Conservation (phyloP, 2,329 filamentous ascomycete genomes). For the Lecanicillium sp. region DNA sequence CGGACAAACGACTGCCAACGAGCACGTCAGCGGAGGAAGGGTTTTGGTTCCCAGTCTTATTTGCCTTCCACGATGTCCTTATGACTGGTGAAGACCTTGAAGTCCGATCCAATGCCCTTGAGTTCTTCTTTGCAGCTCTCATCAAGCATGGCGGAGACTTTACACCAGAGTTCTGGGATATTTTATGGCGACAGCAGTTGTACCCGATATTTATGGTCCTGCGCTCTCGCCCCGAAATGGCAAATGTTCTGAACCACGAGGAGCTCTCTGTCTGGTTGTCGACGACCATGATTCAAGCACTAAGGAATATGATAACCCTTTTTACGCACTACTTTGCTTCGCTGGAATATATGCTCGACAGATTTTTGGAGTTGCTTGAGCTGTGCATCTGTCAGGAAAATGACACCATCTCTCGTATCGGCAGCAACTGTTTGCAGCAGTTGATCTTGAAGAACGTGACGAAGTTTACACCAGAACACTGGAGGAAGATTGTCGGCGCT, state of each 20-base stretch:
- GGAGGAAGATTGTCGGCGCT: conserved; percentile 87
- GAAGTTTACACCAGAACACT: conserved; percentile 82
- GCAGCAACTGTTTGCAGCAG: conserved; percentile 95
- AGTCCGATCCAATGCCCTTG: conserved; percentile 81
- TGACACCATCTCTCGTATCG: conserved; percentile 94
- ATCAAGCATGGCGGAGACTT: conserved; percentile 87
- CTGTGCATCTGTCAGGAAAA: conserved; percentile 99
- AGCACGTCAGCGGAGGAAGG: conserved; percentile 91
- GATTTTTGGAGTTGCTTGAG: conserved; percentile 89
- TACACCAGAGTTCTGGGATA: conserved; percentile 94
- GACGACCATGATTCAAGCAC: conserved; percentile 97
- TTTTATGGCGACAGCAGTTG: conserved; percentile 89
- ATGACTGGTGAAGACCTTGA: conserved; percentile 99
- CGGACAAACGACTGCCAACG: conserved; percentile 47
- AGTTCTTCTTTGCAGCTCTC: conserved; percentile 93
- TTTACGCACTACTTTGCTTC: conserved; percentile 98
- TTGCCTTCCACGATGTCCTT: conserved; percentile 95
- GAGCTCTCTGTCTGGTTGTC: conserved; percentile 98
- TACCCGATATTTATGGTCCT: conserved; percentile 99
- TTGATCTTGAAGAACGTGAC: conserved; percentile 92
- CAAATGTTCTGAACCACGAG: conserved; percentile 89
- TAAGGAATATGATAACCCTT: conserved; percentile 96
- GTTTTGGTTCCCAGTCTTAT: conserved; percentile 97
- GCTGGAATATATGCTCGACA: conserved; percentile 93
- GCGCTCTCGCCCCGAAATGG: conserved; percentile 92